Percentiles rank a stretch among this genome's conserved stretches.
Conservation (phyloP, 2,329 filamentous ascomycete species). For the Claviceps sp. region DNA sequence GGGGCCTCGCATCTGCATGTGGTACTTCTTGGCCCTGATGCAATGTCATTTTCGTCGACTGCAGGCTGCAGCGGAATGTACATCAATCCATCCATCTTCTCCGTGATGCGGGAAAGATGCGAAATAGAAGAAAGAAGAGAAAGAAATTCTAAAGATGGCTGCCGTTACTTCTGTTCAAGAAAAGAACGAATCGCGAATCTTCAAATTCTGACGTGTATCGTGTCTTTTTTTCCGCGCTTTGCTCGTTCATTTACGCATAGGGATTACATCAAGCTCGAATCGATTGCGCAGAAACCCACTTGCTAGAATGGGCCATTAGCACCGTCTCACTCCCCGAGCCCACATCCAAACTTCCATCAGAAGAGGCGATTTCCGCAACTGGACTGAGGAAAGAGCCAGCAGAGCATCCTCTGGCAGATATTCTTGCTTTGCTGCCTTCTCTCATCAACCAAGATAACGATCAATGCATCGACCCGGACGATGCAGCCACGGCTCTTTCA, state of each 20-base stretch:
- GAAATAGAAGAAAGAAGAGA: background rate
- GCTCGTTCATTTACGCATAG: slow-evolving; percentile 16
- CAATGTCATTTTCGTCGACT: background rate
- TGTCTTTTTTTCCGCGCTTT: background rate
- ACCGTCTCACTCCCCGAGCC: slow-evolving; percentile 24
- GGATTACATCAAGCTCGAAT: slow-evolving; percentile 36
- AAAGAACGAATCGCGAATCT: background rate
- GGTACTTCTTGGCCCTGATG: background rate
- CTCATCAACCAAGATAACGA: slow-evolving; percentile 26
- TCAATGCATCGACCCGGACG: slow-evolving; percentile 21
- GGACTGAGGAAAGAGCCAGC: slow-evolving; percentile 15
- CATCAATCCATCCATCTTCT: background rate
- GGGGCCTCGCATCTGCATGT: no score
- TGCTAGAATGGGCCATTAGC: slow-evolving; percentile 37
- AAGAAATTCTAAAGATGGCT: background rate
- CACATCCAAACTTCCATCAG: slow-evolving; percentile 5
- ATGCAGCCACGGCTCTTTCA: slow-evolving; percentile 31
- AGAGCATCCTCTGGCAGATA: slow-evolving; percentile 32
- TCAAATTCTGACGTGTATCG: background rate
- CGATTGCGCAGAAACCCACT: slow-evolving; percentile 32
- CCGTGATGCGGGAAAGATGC: background rate
- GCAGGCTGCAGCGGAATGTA: background rate
- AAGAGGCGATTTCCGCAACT: background rate
- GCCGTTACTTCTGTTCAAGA: background rate
- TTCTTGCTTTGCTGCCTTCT: slow-evolving; percentile 40